Conservation (phyloP, 1,284 basidiomycete genomes). For the Omphalotus olearius region DNA sequence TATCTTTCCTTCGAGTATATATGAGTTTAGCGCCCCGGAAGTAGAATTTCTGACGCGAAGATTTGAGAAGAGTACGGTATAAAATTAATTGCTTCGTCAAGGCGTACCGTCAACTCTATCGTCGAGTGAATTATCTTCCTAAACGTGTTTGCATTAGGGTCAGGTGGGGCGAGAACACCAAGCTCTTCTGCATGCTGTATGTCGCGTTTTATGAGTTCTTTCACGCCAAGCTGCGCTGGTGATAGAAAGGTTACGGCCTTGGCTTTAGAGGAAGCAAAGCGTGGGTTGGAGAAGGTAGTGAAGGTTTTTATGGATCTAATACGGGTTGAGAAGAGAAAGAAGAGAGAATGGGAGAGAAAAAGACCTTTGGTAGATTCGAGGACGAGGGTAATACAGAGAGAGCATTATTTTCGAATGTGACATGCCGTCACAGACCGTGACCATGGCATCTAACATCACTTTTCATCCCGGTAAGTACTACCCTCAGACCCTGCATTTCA, state of each 20-base stretch:
- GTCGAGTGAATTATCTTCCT: conserved; percentile 59
- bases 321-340: not conserved
- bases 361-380: not conserved
- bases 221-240: conserved; percentile 21
- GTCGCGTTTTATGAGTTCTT: conserved; percentile 56
- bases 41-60: conserved; percentile 67
- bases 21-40: conserved; percentile 68
- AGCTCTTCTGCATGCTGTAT: conserved; percentile 59
- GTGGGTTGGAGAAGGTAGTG: not conserved
- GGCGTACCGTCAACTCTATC: conserved; percentile 63
- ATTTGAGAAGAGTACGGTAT: conserved; percentile 10
- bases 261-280: not conserved
- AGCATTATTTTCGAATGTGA: conserved; percentile 6
- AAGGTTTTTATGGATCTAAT: not conserved
- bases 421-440: not conserved
- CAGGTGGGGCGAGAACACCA: conserved; percentile 64
- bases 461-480: conserved; percentile 54
- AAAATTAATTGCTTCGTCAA: conserved; percentile 5
- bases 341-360: not conserved
- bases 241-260: not conserved
- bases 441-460: conserved; percentile 85
- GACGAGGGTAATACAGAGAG: not conserved
- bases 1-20: conserved; percentile 52
- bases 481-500: conserved; percentile 4
- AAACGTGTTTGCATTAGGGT: conserved; percentile 52